A percentile compares a stretch with the other conserved stretches of the same genome.
These are phyloP conservation scores for Escallonia herrerae DNA, from an alignment of 129 eudicot genomes.

Conservation along the genomic window DNA sequence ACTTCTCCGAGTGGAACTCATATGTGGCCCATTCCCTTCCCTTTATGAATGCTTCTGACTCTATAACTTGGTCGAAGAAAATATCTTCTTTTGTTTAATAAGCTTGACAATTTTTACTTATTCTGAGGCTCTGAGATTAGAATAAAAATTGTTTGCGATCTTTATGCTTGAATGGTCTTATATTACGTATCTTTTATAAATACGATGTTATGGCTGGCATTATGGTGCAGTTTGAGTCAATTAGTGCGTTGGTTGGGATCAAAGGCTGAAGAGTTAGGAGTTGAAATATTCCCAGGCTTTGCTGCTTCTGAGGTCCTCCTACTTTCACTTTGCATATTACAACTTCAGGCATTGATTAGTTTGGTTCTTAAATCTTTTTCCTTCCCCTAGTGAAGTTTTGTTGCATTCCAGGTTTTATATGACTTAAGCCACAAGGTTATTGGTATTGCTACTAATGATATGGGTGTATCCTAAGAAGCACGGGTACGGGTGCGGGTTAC, in stretches of 20 bases:
- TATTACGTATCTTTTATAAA: no score
- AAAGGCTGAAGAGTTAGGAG: slow-evolving; percentile 98
- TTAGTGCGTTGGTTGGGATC: slow-evolving; percentile 86
- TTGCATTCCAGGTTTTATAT: slow-evolving; percentile 50
- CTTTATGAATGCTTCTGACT: no score
- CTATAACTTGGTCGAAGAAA: no score
- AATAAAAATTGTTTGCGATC: no score
- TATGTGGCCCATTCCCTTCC: no score
- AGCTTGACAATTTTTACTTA: no score
- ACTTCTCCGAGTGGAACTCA: no score
- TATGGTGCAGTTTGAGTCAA: slow-evolving; percentile 81
- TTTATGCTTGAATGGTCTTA: no score
- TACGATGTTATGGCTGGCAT: neutral
- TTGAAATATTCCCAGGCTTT: slow-evolving; percentile 96
- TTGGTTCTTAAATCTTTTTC: neutral
- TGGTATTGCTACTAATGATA: slow-evolving; percentile 95
- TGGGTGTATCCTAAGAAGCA: slow-evolving; percentile 94
- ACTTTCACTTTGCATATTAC: slow-evolving; percentile 1
- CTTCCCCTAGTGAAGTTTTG: neutral
- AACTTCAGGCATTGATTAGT: neutral
- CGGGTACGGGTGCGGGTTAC: no score
- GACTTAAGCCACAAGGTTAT: slow-evolving; percentile 58
- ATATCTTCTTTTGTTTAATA: no score
- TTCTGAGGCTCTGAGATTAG: no score
- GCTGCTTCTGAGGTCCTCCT: slow-evolving; percentile 88